phyloP scores from a whole-genome alignment of 805 yeast species.

The Ogataea pilisensis region DNA sequence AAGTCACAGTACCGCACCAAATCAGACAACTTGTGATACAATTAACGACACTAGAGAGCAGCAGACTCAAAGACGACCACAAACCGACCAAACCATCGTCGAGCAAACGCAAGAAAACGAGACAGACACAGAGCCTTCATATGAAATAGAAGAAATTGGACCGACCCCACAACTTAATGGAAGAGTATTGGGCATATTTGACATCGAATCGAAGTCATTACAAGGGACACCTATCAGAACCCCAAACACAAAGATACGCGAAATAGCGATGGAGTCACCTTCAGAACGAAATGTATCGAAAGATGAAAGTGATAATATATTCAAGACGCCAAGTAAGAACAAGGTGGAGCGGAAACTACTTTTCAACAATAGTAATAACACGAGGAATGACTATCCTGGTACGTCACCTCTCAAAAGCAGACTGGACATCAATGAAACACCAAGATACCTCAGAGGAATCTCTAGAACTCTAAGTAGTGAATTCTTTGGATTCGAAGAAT shows the following conservation, averaged over 20 bases:
- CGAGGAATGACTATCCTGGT: not conserved
- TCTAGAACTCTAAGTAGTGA: slow-evolving; percentile 5
- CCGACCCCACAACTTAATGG: slow-evolving; percentile 90
- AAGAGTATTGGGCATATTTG: slow-evolving; percentile 68
- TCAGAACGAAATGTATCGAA: not conserved
- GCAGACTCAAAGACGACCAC: not conserved
- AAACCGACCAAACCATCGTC: not conserved
- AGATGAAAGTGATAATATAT: slow-evolving; percentile 7
- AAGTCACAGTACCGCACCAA: too few relatives aligned
- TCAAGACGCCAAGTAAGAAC: slow-evolving; percentile 29
- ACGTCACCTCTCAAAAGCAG: slow-evolving; percentile 3
- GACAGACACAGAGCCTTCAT: slow-evolving; percentile 5
- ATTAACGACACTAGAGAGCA: too few relatives aligned
- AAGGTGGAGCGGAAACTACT: slow-evolving; percentile 21
- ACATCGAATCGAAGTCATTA: slow-evolving; percentile 32
- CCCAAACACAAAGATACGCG: not conserved
- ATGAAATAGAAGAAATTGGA: slow-evolving; percentile 46
- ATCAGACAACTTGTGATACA: too few relatives aligned
- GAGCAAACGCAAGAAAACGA: slow-evolving; percentile 12
- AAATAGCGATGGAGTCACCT: slow-evolving; percentile 2
- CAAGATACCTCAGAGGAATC: slow-evolving; percentile 17
- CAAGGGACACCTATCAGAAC: slow-evolving; percentile 18
- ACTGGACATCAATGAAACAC: slow-evolving; percentile 18
- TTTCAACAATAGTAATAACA: slow-evolving; percentile 4
- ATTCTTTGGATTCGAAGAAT: slow-evolving; percentile 1